These are phyloP conservation scores for Bryum argenteum DNA, from an alignment of 225 moss, liverwort and hornwort species.

Conservation along the genomic window DNA sequence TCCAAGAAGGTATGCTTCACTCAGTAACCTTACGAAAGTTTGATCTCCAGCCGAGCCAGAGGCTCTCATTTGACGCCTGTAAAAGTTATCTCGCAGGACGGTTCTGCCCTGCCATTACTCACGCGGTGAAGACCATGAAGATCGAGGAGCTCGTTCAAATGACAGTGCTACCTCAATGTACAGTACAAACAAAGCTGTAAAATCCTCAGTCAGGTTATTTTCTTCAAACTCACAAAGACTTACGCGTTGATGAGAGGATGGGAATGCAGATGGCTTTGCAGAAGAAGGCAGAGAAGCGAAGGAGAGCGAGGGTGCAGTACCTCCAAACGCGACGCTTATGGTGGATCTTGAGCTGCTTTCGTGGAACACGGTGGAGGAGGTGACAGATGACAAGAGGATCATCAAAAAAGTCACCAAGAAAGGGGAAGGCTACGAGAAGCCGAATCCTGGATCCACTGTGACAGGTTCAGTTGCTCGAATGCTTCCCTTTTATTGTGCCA, in stretches of 20 bases:
- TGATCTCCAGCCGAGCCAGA: background rate
- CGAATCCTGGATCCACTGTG: slow-evolving; percentile 76
- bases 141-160: slow-evolving; percentile 63
- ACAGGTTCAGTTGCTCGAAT: slow-evolving; percentile 39
- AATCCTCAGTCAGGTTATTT: background rate
- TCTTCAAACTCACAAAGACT: background rate
- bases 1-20: slow-evolving; percentile 61
- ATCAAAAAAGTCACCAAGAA: slow-evolving; percentile 70
- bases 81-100: slow-evolving; percentile 49
- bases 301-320: slow-evolving; percentile 47
- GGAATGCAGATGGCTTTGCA: slow-evolving; percentile 76
- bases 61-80: background rate
- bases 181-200: background rate
- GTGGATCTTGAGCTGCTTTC: slow-evolving; percentile 80
- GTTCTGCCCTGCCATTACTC: slow-evolving; percentile 68
- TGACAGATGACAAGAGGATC: slow-evolving; percentile 75
- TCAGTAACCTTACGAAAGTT: background rate
- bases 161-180: slow-evolving; percentile 84
- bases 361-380: slow-evolving; percentile 82
- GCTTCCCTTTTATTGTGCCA: slow-evolving; percentile 9
- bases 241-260: background rate
- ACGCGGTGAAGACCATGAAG: slow-evolving; percentile 81
- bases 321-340: slow-evolving; percentile 60
- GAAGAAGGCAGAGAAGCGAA: slow-evolving; percentile 57
- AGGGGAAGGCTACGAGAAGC: slow-evolving; percentile 78